Evolutionary conservation across 495 filamentous ascomycete genomes (phyloP).

Genomic region (Aspergillus nanangensis): DNA sequence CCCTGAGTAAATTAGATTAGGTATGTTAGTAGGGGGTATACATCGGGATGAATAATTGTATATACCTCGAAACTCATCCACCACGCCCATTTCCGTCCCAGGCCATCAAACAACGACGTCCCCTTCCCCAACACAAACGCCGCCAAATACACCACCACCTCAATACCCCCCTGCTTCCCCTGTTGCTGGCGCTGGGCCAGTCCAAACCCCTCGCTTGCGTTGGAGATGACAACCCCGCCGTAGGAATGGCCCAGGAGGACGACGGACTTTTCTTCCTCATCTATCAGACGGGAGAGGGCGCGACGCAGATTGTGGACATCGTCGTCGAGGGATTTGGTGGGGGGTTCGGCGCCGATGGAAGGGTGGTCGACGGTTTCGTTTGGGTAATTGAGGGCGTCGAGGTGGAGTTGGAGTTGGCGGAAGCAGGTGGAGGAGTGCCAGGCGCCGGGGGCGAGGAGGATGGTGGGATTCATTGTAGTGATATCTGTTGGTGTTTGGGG

Average conservation of each 20-base stretch:
- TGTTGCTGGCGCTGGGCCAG: constrained; percentile 21
- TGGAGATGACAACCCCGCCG: constrained; percentile 33
- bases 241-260: constrained; percentile 40
- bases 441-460: constrained; percentile 18
- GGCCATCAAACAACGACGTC: constrained; percentile 12
- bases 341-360: constrained; percentile 9
- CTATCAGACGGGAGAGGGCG: constrained; percentile 8
- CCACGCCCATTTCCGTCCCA: constrained; percentile 15
- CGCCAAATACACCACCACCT: constrained; percentile 31
- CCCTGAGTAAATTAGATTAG: no score
- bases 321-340: constrained; percentile 8
- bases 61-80: constrained; percentile 19
- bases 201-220: constrained; percentile 37
- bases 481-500: no score
- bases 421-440: constrained; percentile 15
- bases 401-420: constrained; percentile 1
- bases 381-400: constrained; percentile 1
- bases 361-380: constrained; percentile 8
- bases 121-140: constrained; percentile 30
- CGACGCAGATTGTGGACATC: constrained; percentile 6
- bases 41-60: neutral
- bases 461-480: no score
- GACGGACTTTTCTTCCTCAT: constrained; percentile 7
- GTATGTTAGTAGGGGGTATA: no score
- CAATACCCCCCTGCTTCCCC: constrained; percentile 34